Conservation (phyloP, 768 basidiomycete genomes). For the Lepiota brunneoincarnata region DNA sequence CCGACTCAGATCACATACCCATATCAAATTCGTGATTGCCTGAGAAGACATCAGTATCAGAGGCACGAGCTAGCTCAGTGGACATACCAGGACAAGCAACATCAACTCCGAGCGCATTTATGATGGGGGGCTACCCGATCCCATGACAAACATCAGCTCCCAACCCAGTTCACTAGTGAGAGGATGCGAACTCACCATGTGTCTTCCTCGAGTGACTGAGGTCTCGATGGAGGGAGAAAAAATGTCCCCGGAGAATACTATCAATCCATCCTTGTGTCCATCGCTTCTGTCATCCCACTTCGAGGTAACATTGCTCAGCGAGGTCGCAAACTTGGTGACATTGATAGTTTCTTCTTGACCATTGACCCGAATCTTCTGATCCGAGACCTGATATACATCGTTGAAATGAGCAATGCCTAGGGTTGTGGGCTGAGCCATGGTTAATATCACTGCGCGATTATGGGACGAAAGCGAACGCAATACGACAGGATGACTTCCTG, state of each 20-base stretch:
- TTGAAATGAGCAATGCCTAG: slow-evolving; percentile 5
- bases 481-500: too few relatives aligned
- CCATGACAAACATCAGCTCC: neutral
- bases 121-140: slow-evolving; percentile 1
- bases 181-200: neutral
- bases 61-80: neutral
- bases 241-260: slow-evolving; percentile 1
- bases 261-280: slow-evolving; percentile 1
- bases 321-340: neutral
- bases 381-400: slow-evolving; percentile 4
- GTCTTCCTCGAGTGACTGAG: neutral
- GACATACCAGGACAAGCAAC: neutral
- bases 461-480: too few relatives aligned
- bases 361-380: neutral
- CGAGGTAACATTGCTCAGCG: neutral
- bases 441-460: too few relatives aligned
- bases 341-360: neutral
- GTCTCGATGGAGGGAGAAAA: slow-evolving; percentile 4
- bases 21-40: too few relatives aligned
- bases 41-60: neutral
- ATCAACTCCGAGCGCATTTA: neutral
- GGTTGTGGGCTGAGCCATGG: too few relatives aligned
- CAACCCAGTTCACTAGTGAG: neutral
- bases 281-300: neutral
- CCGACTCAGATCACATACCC: neutral